Conservation (phyloP, 192 early-diverging fungal genomes). For the Linnemannia schmuckeri region DNA sequence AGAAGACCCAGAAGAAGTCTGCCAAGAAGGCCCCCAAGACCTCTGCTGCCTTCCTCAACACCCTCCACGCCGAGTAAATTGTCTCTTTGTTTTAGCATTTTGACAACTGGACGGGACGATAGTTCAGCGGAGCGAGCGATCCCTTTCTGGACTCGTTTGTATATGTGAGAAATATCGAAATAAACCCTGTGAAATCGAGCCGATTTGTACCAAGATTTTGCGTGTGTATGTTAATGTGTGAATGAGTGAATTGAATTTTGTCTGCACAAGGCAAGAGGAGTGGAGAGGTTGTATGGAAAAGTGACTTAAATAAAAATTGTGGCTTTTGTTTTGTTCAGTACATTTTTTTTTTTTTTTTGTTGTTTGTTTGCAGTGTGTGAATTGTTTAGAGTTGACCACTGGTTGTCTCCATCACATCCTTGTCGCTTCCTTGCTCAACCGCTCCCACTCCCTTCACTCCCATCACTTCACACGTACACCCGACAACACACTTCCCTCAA, state of each 20-base stretch:
- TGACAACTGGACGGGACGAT: slow-evolving; percentile 15
- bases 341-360: slow-evolving; percentile 24
- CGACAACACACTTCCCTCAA: too few relatives aligned
- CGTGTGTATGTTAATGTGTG: background rate
- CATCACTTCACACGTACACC: background rate
- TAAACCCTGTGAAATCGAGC: slow-evolving; percentile 35
- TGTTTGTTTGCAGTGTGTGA: background rate
- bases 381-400: background rate
- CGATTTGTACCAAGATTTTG: slow-evolving; percentile 24
- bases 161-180: slow-evolving; percentile 10
- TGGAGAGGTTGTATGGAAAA: too few relatives aligned
- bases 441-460: background rate
- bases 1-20: slow-evolving; percentile 57
- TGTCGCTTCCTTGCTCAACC: background rate
- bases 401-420: slow-evolving; percentile 2
- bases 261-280: background rate
- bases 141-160: slow-evolving; percentile 12
- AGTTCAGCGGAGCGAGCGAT: slow-evolving; percentile 4
- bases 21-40: slow-evolving; percentile 60
- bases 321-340: slow-evolving; percentile 31
- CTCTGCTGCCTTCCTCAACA: slow-evolving; percentile 55
- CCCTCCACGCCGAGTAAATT: slow-evolving; percentile 58
- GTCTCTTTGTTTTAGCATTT: slow-evolving; percentile 12
- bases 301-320: slow-evolving; percentile 3
- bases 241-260: too few relatives aligned